Percentiles rank a stretch among this genome's conserved stretches.
phyloP scores from a whole-genome alignment of 805 yeast species.

The Kodamaea leandrae region DNA sequence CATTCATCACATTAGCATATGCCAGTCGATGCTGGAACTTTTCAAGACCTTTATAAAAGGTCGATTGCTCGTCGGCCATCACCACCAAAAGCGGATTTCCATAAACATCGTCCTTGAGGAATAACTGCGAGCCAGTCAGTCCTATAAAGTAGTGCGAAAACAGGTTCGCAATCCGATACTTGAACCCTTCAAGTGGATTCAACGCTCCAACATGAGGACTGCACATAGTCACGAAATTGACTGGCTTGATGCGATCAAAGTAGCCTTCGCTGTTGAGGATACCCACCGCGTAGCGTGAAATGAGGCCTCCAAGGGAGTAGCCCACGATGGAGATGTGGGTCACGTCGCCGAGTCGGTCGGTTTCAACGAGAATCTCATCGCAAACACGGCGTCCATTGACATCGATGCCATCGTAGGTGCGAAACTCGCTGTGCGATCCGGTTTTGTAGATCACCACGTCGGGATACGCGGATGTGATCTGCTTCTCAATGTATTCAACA shows the following conservation, averaged over 20 bases:
- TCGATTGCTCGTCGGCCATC: slow-evolving; percentile 63
- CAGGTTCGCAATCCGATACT: slow-evolving; percentile 54
- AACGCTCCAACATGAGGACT: slow-evolving; percentile 68
- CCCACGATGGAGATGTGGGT: slow-evolving; percentile 77
- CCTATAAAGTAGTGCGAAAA: slow-evolving; percentile 67
- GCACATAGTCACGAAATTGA: slow-evolving; percentile 51
- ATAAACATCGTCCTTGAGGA: slow-evolving; percentile 45
- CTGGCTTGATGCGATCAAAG: slow-evolving; percentile 55
- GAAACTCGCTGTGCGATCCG: slow-evolving; percentile 64
- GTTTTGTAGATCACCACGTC: slow-evolving; percentile 48
- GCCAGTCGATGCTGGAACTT: slow-evolving; percentile 52
- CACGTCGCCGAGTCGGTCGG: slow-evolving; percentile 33
- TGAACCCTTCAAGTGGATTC: slow-evolving; percentile 38
- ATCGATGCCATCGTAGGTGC: slow-evolving; percentile 85
- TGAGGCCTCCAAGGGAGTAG: slow-evolving; percentile 85
- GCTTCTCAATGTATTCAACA: slow-evolving; percentile 56
- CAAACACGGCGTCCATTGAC: slow-evolving; percentile 77
- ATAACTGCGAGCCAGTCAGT: slow-evolving; percentile 71
- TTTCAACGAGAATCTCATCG: slow-evolving; percentile 50
- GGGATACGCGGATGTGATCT: slow-evolving; percentile 24
- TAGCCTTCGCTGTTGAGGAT: slow-evolving; percentile 51
- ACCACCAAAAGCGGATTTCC: slow-evolving; percentile 54
- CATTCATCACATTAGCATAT: slow-evolving; percentile 77
- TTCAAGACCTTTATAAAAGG: slow-evolving; percentile 55
- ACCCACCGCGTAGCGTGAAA: slow-evolving; percentile 80